These are phyloP conservation scores for Buddleja alternifolia DNA, from an alignment of 257 asterid species.

Conservation along the genomic window DNA sequence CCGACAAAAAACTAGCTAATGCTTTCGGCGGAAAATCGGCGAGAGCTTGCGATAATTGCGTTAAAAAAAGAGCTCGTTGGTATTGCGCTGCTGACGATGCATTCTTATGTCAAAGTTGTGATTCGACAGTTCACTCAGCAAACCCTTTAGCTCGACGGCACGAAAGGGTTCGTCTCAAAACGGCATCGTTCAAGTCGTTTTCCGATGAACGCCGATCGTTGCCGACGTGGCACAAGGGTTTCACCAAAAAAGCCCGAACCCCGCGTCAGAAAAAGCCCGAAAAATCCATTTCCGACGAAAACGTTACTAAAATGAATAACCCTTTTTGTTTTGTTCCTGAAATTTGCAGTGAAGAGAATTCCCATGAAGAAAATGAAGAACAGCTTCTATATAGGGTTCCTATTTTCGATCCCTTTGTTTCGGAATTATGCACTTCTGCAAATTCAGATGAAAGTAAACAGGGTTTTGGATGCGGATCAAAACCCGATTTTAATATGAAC, in stretches of 20 bases:
- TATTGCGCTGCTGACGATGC: conserved; percentile 91
- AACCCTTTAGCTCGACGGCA: conserved; percentile 75
- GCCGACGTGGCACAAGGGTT: conserved; percentile 68
- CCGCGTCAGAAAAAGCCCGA: conserved; percentile 48
- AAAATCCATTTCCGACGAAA: conserved; percentile 19
- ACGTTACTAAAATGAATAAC: not conserved
- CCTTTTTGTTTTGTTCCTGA: conserved; percentile 67
- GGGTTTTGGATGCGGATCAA: conserved; percentile 16
- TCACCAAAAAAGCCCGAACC: conserved; percentile 69
- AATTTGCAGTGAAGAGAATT: conserved; percentile 55
- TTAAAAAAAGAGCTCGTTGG: conserved; percentile 67
- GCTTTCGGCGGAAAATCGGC: conserved; percentile 65
- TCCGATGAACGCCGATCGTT: not conserved
- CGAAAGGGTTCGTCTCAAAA: conserved; percentile 75
- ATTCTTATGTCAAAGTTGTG: conserved; percentile 75
- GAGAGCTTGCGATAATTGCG: conserved; percentile 78
- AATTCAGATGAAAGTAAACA: not conserved
- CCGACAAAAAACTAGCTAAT: conserved; percentile 52
- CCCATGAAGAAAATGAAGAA: conserved; percentile 62
- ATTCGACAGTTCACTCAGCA: conserved; percentile 77
- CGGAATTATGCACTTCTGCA: not conserved
- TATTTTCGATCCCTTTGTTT: conserved; percentile 53
- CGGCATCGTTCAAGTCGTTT: conserved; percentile 34
- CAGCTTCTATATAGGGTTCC: conserved; percentile 77
- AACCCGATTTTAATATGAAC: conserved; percentile 23